phyloP scores from a whole-genome alignment of 1,284 basidiomycete genomes.

The Austroboletus niveus region DNA sequence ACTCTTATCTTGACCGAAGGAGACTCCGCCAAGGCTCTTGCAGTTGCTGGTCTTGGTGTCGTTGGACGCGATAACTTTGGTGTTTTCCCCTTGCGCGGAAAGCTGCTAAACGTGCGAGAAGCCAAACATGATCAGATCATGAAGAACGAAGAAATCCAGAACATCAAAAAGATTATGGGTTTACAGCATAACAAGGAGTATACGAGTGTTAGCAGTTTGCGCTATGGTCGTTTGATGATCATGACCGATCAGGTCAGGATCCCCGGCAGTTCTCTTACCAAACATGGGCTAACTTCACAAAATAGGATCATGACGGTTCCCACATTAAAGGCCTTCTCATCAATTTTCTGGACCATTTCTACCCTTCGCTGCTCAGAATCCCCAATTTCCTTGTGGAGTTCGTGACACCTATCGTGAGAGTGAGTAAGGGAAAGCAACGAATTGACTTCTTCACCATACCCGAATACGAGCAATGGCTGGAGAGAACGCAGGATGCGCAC shows the following conservation, averaged over 20 bases:
- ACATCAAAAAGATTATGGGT: constrained; percentile 98
- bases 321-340: constrained; percentile 99
- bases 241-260: constrained; percentile 94
- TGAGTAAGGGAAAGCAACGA: constrained; percentile 80
- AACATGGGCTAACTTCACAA: constrained; percentile 9
- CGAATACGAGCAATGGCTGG: constrained; percentile 94
- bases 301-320: constrained; percentile 97
- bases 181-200: constrained; percentile 95
- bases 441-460: constrained; percentile 97
- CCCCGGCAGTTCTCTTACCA: constrained; percentile 10
- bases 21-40: constrained; percentile 97
- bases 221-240: constrained; percentile 97
- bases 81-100: constrained; percentile 97
- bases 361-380: constrained; percentile 90
- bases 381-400: constrained; percentile 97
- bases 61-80: constrained; percentile 97
- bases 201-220: constrained; percentile 64
- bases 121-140: constrained; percentile 95
- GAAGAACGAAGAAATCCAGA: constrained; percentile 97
- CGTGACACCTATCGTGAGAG: constrained; percentile 97
- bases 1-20: constrained; percentile 99
- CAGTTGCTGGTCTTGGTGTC: constrained; percentile 91
- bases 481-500: constrained; percentile 73
- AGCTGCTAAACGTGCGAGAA: constrained; percentile 96
- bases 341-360: constrained; percentile 98